Evolutionary conservation across 768 basidiomycete genomes (phyloP), one percentile per base, ranked within the genome.

Genomic region (Xanthoconium purpureum): DNA sequence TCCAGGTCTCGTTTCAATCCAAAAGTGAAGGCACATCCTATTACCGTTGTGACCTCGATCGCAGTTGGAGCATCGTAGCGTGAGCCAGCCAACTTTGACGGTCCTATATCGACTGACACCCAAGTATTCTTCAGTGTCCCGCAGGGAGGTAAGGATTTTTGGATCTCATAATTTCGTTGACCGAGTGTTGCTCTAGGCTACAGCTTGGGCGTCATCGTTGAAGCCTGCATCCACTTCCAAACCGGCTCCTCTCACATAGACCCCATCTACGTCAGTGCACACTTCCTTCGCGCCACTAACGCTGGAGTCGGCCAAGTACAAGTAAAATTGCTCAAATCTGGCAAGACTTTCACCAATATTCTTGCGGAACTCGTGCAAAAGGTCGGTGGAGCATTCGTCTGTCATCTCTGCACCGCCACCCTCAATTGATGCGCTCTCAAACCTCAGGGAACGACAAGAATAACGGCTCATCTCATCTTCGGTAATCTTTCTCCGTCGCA

Each of bases 191-290:
- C 14, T 18, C 10, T 52, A 88, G 86, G 87, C 24, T 87, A 85
- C 63, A 70, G 82, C 17, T 73, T 88, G 15, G 82, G 80, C 1
- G 68, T 82, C 42, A 68, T 83, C 18, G 55, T 88, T 0, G 76
- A 86, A 37, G 78, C 85, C 18, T 83, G 80, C 55, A 74, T 82
- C 9, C 72, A 76, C 48, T 68, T 80, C 54, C 85, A 87, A 66
- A 69, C 74, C 1, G 55, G 65, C 3, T 78, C 80, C 10, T 24
- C 62, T 13, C 84, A 85, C 65, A 69, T 63, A 17, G 85, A 88
- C 59, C 82, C 81, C 17, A 72, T 87, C 43, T 81, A 87, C 65
- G 68, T 85, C 47, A 83, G 80, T 15, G 81, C 82, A 4, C 81
- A 87, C 61, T 89, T 77, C 63, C 72, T 86, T 38, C 74, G 75